Conservation (phyloP, 768 basidiomycete genomes). For the Pleurotus salmoneostramineus region DNA sequence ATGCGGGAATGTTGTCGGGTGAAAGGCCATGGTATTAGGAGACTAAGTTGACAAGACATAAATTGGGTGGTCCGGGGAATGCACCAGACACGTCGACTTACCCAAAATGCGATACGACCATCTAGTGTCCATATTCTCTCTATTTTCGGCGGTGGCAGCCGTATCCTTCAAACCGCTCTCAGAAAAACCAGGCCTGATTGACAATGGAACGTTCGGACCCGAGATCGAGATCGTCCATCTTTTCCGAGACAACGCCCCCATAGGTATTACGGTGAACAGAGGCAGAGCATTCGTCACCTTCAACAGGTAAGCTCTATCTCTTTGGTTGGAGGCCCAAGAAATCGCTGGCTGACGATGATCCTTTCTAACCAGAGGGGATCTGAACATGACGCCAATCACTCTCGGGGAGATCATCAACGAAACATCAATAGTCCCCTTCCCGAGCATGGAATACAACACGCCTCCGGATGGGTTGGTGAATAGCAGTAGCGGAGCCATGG, state of each 20-base stretch:
- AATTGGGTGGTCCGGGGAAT: too few species aligned
- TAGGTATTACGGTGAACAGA: slow-evolving; percentile 19
- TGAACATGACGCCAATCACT: slow-evolving; percentile 9
- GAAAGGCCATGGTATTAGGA: too few species aligned
- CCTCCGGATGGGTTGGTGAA: slow-evolving; percentile 12
- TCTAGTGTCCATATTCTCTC: too few species aligned
- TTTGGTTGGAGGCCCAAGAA: too few species aligned
- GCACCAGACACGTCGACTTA: too few species aligned
- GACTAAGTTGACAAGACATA: too few species aligned
- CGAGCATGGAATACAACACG: slow-evolving; percentile 9
- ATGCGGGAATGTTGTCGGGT: too few species aligned
- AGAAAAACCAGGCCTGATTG: slow-evolving; percentile 12
- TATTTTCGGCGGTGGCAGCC: not conserved
- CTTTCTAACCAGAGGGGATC: slow-evolving; percentile 5
- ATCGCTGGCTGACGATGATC: too few species aligned
- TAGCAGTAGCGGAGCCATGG: slow-evolving; percentile 1
- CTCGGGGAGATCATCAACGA: slow-evolving; percentile 11
- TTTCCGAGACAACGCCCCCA: slow-evolving; percentile 19
- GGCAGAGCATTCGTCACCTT: slow-evolving; percentile 12
- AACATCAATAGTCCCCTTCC: slow-evolving; percentile 10
- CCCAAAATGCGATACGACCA: too few species aligned
- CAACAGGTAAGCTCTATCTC: slow-evolving; percentile 5
- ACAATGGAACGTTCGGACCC: slow-evolving; percentile 15
- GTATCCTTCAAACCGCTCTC: not conserved
- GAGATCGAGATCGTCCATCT: slow-evolving; percentile 14